phyloP scores from a whole-genome alignment of 805 yeast genomes.

The Saturnispora saitoi region DNA sequence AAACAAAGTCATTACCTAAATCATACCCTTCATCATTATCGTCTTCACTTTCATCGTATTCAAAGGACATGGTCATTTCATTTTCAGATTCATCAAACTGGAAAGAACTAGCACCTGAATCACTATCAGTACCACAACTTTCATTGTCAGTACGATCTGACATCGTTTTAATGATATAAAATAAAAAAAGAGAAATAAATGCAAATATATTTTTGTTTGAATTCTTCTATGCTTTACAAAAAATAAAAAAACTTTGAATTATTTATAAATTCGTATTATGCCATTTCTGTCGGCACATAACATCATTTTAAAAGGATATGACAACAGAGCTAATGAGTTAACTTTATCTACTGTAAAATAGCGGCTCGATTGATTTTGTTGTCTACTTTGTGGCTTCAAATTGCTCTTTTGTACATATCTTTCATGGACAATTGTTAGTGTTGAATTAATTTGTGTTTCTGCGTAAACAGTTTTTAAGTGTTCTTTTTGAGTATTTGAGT shows the following conservation, averaged over 20 bases:
- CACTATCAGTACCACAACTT: constrained; percentile 10
- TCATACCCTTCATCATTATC: constrained; percentile 15
- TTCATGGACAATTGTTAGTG: constrained; percentile 36
- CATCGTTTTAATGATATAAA: neutral
- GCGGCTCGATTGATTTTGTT: neutral
- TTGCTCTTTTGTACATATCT: constrained; percentile 14
- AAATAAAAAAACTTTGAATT: neutral
- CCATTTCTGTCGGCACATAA: constrained; percentile 65
- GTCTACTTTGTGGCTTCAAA: constrained; percentile 8
- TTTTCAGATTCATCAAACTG: neutral
- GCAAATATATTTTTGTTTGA: no score
- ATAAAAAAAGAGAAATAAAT: neutral
- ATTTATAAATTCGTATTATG: constrained; percentile 48
- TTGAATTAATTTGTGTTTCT: constrained; percentile 32
- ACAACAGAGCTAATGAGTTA: constrained; percentile 2
- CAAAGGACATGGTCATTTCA: neutral
- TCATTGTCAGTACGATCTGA: no score
- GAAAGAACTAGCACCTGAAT: constrained; percentile 6
- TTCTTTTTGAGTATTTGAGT: constrained; percentile 11
- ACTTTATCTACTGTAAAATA: constrained; percentile 8
- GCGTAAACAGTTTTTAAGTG: constrained; percentile 17
- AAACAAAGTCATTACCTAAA: constrained; percentile 1
- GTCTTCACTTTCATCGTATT: constrained; percentile 19
- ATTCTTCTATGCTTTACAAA: neutral
- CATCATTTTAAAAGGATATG: constrained; percentile 36